These are phyloP conservation scores for Hymenoscyphus occultus DNA, from an alignment of 2,329 filamentous ascomycete species.

Conservation along the genomic window DNA sequence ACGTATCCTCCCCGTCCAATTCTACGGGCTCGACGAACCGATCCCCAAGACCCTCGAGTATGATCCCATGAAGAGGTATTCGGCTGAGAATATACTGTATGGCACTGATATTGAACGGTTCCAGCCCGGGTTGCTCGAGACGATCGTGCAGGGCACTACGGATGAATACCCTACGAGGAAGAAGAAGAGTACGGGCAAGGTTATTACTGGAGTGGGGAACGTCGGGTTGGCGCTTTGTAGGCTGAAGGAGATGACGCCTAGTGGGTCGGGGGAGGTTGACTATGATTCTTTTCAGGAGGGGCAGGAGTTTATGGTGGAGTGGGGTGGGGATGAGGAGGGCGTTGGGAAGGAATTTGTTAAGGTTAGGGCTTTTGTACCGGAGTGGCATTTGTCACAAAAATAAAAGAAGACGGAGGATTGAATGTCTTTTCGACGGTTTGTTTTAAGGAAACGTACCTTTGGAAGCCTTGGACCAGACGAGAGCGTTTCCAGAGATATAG, in stretches of 20 bases:
- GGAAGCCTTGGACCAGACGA: no score
- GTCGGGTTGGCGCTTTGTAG: slow-evolving; percentile 83
- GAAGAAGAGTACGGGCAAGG: slow-evolving; percentile 76
- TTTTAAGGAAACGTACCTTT: no score
- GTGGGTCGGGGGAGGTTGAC: neutral
- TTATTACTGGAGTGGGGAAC: slow-evolving; percentile 76
- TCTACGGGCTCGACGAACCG: slow-evolving; percentile 56
- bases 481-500: no score
- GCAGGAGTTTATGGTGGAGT: neutral
- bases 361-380: slow-evolving; percentile 2
- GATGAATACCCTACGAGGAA: slow-evolving; percentile 42
- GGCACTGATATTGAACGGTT: slow-evolving; percentile 49
- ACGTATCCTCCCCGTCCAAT: slow-evolving; percentile 74
- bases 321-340: neutral
- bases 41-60: slow-evolving; percentile 47
- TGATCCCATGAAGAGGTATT: slow-evolving; percentile 37
- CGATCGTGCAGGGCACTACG: no score
- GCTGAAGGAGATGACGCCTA: slow-evolving; percentile 62
- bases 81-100: slow-evolving; percentile 33
- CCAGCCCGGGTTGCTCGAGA: no score
- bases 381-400: neutral
- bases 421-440: neutral
- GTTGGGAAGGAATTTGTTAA: neutral
- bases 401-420: neutral
- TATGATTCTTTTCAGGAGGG: neutral